Base-by-base conservation (phyloP, 2,329 filamentous ascomycete genomes). In the Hirsutella minnesotensis region DNA sequence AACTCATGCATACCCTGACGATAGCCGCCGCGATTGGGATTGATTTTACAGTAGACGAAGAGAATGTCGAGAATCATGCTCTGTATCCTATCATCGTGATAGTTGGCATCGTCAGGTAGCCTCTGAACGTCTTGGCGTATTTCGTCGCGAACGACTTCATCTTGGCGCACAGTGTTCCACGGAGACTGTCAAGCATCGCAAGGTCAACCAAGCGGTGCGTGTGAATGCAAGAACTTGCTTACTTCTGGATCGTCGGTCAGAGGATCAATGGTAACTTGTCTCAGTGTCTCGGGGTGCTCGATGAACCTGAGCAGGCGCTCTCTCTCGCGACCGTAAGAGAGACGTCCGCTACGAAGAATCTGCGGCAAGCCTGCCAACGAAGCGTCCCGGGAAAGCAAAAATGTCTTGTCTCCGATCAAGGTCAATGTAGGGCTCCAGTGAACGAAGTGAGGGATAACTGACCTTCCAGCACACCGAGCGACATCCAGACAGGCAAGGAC, bases 1-100 rank as follows among this genome's bases (percentile, higher is more conserved):
- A 98, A 69, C 63, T 98, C 92, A 59, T 98, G 92, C 90, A 98
- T 98, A 10, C 92, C 92, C 65, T 98, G 92, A n/a, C 92, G 79
- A 59, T 98, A 98, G 16, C 79, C 88, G 15, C 87, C 87, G 42
- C 87, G 73, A 51, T 83, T 79, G 2, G 86, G 86, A 56, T 96
- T 86, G 42, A 94, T 74, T 62, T 95, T 96, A 66, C 88, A 92
- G 64, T 89, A 96, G 50, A 98, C 76, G 62, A 96, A 98, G 29
- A 98, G 70, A 27, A 95, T 80, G 56, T 98, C 86, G 27, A 94
- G 66, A 53, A 98, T 81, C 62, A 86, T 84, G 35, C 71, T 73
- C 60, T 96, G 92, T 1, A 85, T 86, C 13, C 72, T 67, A 12
- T 81, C 76, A 51, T 89, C 77, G 44, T 89, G 87, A 55, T 96